These are phyloP conservation scores for Cladosporium sp. DNA, from an alignment of 2,329 filamentous ascomycete genomes.

Conservation along the genomic window DNA sequence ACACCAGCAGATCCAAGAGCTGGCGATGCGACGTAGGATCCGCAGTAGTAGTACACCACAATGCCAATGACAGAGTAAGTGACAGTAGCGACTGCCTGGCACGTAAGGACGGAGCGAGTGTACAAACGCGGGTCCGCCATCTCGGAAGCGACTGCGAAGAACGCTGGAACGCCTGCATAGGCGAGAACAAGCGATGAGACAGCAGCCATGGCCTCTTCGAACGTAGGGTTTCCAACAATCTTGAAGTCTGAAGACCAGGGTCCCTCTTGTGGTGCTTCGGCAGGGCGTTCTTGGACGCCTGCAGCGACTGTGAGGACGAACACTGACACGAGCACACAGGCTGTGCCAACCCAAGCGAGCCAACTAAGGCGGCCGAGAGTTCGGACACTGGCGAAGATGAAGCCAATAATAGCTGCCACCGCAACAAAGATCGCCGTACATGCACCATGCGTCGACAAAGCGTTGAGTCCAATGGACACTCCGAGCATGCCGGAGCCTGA, in stretches of 20 bases:
- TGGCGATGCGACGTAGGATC: conserved; percentile 61
- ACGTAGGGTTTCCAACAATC: conserved; percentile 56
- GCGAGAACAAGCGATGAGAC: conserved; percentile 45
- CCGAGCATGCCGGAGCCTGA: conserved; percentile 56
- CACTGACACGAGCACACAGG: conserved; percentile 55
- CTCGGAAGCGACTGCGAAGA: conserved; percentile 64
- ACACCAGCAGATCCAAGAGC: conserved; percentile 61
- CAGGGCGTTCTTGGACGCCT: conserved; percentile 56
- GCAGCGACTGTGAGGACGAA: conserved; percentile 49
- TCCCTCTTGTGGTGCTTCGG: conserved; percentile 59
- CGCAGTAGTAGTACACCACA: conserved; percentile 62
- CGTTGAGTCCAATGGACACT: conserved; percentile 59
- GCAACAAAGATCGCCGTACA: conserved; percentile 57
- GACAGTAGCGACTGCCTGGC: conserved; percentile 56
- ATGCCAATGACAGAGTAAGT: conserved; percentile 59
- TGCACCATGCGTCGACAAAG: conserved; percentile 56
- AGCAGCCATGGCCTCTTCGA: conserved; percentile 48
- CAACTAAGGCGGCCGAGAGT: conserved; percentile 44
- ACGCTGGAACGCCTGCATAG: conserved; percentile 58
- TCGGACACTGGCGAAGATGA: conserved; percentile 22
- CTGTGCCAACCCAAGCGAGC: conserved; percentile 61
- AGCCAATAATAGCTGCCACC: conserved; percentile 21
- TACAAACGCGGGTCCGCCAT: conserved; percentile 61
- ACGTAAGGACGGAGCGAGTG: conserved; percentile 57
- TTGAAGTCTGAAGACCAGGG: conserved; percentile 58